A percentile compares a stretch with the other conserved stretches of the same genome.
Conservation (phyloP, 2,329 filamentous ascomycete species). For the Cyphellophora europaea region DNA sequence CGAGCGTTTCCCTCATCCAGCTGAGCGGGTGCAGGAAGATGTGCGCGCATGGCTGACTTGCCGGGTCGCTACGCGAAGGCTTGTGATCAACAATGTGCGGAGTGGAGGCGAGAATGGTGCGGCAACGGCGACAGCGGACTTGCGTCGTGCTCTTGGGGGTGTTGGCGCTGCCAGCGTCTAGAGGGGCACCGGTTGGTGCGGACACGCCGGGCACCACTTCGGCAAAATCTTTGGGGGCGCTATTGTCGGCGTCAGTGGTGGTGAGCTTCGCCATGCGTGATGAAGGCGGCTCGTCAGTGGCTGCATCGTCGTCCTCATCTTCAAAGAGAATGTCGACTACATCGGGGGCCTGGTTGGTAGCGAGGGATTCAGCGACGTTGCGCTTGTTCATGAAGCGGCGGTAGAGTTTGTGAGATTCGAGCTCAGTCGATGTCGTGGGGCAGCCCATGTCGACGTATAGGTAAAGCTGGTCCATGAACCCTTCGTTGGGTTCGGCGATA, state of each 20-base stretch:
- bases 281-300: slow-evolving; percentile 5
- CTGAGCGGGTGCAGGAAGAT: slow-evolving; percentile 85
- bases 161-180: slow-evolving; percentile 13
- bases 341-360: slow-evolving; percentile 69
- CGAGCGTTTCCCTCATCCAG: slow-evolving; percentile 85
- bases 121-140: slow-evolving; percentile 76
- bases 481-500: slow-evolving; percentile 78
- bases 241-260: not conserved
- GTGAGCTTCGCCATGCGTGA: not conserved
- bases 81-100: slow-evolving; percentile 47
- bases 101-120: slow-evolving; percentile 55
- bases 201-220: slow-evolving; percentile 2
- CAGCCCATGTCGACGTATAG: slow-evolving; percentile 84
- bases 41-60: slow-evolving; percentile 55
- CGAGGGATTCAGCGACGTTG: slow-evolving; percentile 58
- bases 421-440: slow-evolving; percentile 55
- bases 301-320: slow-evolving; percentile 35
- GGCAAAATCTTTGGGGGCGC: not conserved
- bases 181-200: not conserved
- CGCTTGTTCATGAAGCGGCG: slow-evolving; percentile 66
- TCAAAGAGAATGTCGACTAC: slow-evolving; percentile 67
- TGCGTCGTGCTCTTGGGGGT: slow-evolving; percentile 51
- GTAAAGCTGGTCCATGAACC: slow-evolving; percentile 82
- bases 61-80: slow-evolving; percentile 12
- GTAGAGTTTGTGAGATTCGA: slow-evolving; percentile 57